These are phyloP conservation scores for Somion occarium DNA, from an alignment of 1,284 basidiomycete species.

Conservation along the genomic window DNA sequence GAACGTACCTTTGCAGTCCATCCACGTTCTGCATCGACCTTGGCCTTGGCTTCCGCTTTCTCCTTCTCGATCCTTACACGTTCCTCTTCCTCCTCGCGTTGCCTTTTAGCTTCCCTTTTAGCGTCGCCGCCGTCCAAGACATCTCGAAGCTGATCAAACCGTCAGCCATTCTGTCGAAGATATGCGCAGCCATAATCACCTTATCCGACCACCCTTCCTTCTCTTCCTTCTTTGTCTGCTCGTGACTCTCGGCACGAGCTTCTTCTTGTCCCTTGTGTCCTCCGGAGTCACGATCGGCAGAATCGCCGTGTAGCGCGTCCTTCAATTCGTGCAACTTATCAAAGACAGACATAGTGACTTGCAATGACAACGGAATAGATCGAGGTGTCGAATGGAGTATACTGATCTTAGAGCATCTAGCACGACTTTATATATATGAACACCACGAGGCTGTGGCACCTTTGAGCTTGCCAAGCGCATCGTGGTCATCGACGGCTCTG, in stretches of 20 bases:
- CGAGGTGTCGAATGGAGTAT: neutral
- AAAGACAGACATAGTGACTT: constrained; percentile 6
- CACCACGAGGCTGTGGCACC: constrained; percentile 1
- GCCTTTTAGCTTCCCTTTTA: neutral
- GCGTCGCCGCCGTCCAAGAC: constrained; percentile 9
- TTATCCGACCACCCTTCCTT: constrained; percentile 8
- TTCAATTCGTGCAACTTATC: constrained; percentile 10
- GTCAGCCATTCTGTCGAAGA: neutral
- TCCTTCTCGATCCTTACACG: constrained; percentile 8
- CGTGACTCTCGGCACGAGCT: neutral
- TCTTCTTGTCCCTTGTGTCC: neutral
- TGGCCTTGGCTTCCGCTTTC: constrained; percentile 10
- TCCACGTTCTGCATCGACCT: constrained; percentile 9
- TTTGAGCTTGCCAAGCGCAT: neutral
- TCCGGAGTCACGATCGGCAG: neutral
- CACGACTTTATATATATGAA: neutral
- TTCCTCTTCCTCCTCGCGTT: constrained; percentile 10
- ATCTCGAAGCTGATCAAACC: constrained; percentile 6
- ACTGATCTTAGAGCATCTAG: neutral
- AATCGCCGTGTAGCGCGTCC: constrained; percentile 1
- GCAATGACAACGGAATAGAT: neutral
- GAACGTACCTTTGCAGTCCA: constrained; percentile 7
- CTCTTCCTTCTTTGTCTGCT: constrained; percentile 1
- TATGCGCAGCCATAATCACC: neutral
- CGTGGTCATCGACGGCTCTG: no score